Evolutionary conservation across 306 rosid species (phyloP).

Genomic region (Lathyrus tuberosus): DNA sequence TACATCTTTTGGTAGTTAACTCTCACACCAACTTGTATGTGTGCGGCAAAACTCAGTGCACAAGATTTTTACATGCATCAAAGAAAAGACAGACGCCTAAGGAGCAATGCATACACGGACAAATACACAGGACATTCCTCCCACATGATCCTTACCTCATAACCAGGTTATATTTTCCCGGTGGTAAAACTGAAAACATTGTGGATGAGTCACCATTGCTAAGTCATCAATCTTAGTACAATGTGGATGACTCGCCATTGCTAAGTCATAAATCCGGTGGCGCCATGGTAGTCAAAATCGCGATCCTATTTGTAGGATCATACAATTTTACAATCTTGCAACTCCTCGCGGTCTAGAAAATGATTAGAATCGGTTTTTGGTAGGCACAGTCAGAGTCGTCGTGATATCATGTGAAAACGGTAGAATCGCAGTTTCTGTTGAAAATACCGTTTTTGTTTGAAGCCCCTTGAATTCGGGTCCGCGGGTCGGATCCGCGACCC

Average conservation of each 20-base stretch:
- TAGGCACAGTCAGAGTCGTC: too few relatives aligned
- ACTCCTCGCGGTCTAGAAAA: too few relatives aligned
- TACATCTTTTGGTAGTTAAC: not conserved
- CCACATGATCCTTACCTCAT: not conserved
- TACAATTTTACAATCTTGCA: too few relatives aligned
- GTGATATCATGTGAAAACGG: too few relatives aligned
- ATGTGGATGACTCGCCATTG: not conserved
- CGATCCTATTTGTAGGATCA: too few relatives aligned
- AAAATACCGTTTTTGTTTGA: too few relatives aligned
- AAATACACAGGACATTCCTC: not conserved
- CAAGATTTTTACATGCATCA: conserved; percentile 17
- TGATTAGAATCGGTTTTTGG: too few relatives aligned
- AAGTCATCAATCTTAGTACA: not conserved
- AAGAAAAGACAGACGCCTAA: not conserved
- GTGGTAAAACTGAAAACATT: conserved; percentile 6
- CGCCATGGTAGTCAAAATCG: not conserved
- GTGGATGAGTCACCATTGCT: not conserved
- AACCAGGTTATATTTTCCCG: conserved; percentile 6
- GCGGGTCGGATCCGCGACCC: too few relatives aligned
- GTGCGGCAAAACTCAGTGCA: conserved; percentile 13
- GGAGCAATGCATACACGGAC: not conserved
- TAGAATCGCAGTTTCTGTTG: too few relatives aligned
- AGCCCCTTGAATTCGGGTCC: too few relatives aligned
- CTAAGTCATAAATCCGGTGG: not conserved
- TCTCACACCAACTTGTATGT: not conserved